Percentiles rank a stretch among this genome's conserved stretches.
Evolutionary conservation across 495 filamentous ascomycete species (phyloP).

Genomic region (Hypoxylon trugodes): DNA sequence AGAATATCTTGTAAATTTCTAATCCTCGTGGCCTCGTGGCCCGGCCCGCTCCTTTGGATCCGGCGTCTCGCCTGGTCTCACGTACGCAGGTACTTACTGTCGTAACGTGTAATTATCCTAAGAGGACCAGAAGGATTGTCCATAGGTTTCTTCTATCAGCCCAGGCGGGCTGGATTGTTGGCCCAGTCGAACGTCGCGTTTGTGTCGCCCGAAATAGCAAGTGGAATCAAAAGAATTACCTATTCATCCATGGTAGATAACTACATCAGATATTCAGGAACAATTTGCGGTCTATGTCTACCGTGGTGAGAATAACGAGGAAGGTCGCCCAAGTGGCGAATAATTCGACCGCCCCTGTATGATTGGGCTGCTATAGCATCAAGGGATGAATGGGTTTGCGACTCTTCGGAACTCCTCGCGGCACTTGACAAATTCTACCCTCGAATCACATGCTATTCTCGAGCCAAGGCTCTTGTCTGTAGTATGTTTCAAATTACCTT

Average conservation of each 20-base stretch:
- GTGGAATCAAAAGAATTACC: constrained; percentile 5
- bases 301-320: constrained; percentile 23
- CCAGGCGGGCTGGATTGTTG: constrained; percentile 6
- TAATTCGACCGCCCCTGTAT: constrained; percentile 26
- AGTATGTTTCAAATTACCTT: constrained; percentile 27
- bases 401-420: constrained; percentile 26
- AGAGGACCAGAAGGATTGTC: constrained; percentile 1
- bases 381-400: constrained; percentile 32
- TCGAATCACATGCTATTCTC: constrained; percentile 29
- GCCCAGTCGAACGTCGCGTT: constrained; percentile 8
- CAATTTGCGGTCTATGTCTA: constrained; percentile 12
- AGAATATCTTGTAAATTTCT: constrained; percentile 7
- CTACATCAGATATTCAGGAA: constrained; percentile 4
- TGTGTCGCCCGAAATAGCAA: constrained; percentile 14
- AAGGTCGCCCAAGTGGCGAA: constrained; percentile 39
- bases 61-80: constrained; percentile 37
- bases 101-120: constrained; percentile 1
- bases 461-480: constrained; percentile 28
- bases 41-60: constrained; percentile 39
- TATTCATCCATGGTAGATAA: background rate
- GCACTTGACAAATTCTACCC: constrained; percentile 27
- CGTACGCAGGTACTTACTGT: constrained; percentile 4
- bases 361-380: constrained; percentile 37
- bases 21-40: constrained; percentile 38
- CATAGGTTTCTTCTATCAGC: constrained; percentile 9